Evolutionary conservation across 2,329 filamentous ascomycete genomes (phyloP).

Genomic region (Daldinia eschscholtzii): DNA sequence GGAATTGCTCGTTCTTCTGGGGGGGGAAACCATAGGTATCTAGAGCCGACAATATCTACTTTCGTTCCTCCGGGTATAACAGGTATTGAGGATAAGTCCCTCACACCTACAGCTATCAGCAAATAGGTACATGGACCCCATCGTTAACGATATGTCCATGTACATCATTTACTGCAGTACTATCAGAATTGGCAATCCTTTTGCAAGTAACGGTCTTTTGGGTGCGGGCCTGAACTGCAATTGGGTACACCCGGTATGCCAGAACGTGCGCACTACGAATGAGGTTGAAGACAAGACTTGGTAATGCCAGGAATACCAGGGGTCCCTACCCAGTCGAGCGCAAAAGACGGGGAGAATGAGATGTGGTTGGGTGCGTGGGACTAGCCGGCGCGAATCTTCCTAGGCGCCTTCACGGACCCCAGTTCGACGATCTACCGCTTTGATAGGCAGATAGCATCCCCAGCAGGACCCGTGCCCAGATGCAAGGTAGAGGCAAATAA

Average conservation of each 20-base stretch:
- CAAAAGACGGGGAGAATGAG: conserved; percentile 44
- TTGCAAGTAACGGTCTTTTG: conserved; percentile 46
- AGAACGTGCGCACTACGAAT: conserved; percentile 40
- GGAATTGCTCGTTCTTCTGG: conserved; percentile 8
- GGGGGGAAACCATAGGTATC: conserved; percentile 25
- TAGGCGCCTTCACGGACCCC: conserved; percentile 47
- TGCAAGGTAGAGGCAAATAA: conserved; percentile 41
- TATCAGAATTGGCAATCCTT: conserved; percentile 47
- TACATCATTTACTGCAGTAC: conserved; percentile 21
- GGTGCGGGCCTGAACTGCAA: conserved; percentile 39
- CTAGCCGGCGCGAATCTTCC: conserved; percentile 49
- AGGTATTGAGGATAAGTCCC: conserved; percentile 28
- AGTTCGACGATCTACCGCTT: conserved; percentile 50
- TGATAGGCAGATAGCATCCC: conserved; percentile 53
- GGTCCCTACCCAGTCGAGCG: conserved; percentile 43
- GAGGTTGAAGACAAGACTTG: conserved; percentile 46
- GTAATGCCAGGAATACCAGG: conserved; percentile 41
- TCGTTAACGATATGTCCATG: conserved; percentile 27
- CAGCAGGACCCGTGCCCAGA: conserved; percentile 44
- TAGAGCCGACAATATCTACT: conserved; percentile 24
- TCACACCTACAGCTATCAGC: conserved; percentile 33
- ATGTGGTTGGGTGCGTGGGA: conserved; percentile 49
- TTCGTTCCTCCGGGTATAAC: conserved; percentile 30
- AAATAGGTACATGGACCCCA: conserved; percentile 34
- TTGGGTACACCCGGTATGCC: conserved; percentile 41